Percentiles rank a stretch among this genome's conserved stretches.
Conservation (phyloP, 2,329 filamentous ascomycete genomes). For the Aspergillus intermedius region DNA sequence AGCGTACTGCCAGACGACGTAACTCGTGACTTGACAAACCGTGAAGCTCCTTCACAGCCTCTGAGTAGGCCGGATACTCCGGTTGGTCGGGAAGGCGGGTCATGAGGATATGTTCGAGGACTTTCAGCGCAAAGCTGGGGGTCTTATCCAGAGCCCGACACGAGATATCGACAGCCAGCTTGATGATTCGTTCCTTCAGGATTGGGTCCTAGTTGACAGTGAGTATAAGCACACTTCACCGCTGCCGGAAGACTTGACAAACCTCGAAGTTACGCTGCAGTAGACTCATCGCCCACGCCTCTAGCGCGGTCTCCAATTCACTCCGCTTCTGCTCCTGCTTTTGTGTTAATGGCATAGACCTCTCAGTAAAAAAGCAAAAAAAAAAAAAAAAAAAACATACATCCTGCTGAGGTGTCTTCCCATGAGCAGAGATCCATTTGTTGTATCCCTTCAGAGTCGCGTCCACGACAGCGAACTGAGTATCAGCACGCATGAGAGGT, state of each 20-base stretch:
- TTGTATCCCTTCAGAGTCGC: constrained; percentile 81
- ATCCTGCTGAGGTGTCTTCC: constrained; percentile 46
- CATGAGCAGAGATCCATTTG: constrained; percentile 62
- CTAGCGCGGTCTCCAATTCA: constrained; percentile 33
- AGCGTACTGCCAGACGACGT: constrained; percentile 79
- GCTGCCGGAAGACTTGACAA: constrained; percentile 1
- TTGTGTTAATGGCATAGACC: neutral
- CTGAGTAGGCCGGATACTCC: constrained; percentile 67
- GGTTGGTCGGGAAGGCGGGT: constrained; percentile 70
- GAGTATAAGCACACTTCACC: neutral
- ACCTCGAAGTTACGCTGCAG: constrained; percentile 38
- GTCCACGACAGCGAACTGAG: constrained; percentile 83
- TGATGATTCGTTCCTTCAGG: constrained; percentile 73
- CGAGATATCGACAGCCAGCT: constrained; percentile 77
- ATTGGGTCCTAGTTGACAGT: constrained; percentile 58
- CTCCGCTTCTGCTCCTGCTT: constrained; percentile 31
- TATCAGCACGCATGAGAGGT: constrained; percentile 64
- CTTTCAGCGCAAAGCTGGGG: constrained; percentile 74
- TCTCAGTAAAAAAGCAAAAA: neutral
- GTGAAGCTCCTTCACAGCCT: constrained; percentile 84
- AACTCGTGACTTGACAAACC: constrained; percentile 78
- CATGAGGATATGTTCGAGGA: constrained; percentile 84
- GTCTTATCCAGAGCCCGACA: constrained; percentile 72
- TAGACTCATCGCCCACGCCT: constrained; percentile 36
- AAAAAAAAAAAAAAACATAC: constrained; percentile 19